phyloP scores from a whole-genome alignment of 2,329 filamentous ascomycete species.

The Neospermospora avenae region DNA sequence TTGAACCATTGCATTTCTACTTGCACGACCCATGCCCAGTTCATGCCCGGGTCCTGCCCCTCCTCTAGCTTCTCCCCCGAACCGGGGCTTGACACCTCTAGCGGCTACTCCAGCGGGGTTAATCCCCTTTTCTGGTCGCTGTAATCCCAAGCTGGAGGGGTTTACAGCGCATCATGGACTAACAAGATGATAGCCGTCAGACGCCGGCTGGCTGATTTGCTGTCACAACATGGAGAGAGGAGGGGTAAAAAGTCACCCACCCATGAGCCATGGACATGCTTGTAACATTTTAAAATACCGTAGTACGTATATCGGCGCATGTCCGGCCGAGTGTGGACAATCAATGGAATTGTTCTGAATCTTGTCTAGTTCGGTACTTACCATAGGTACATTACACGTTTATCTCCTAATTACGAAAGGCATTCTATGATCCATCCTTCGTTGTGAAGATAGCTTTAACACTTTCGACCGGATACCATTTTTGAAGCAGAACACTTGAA shows the following conservation, averaged over 20 bases:
- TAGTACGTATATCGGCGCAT: too few relatives aligned
- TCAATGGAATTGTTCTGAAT: too few relatives aligned
- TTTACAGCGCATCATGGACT: background rate
- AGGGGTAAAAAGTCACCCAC: background rate
- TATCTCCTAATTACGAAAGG: too few relatives aligned
- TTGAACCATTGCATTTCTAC: background rate
- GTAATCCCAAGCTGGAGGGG: background rate
- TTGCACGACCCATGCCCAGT: background rate
- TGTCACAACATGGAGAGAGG: background rate
- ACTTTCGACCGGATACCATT: background rate
- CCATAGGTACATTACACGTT: too few relatives aligned
- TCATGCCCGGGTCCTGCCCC: background rate
- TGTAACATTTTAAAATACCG: too few relatives aligned
- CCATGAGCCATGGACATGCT: too few relatives aligned
- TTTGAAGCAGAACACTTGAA: background rate
- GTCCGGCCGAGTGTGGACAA: too few relatives aligned
- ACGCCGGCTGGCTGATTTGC: constrained; percentile 6
- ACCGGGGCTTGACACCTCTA: background rate
- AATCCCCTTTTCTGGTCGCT: background rate
- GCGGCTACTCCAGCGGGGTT: constrained; percentile 3
- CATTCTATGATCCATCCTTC: too few relatives aligned
- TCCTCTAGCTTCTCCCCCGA: background rate
- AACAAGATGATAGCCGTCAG: constrained; percentile 7
- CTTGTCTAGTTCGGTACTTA: too few relatives aligned
- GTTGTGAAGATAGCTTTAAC: background rate